Evolutionary conservation across 306 rosid species (phyloP), one percentile per base, ranked within the genome.

Genomic region (Cucumis cinereus): DNA sequence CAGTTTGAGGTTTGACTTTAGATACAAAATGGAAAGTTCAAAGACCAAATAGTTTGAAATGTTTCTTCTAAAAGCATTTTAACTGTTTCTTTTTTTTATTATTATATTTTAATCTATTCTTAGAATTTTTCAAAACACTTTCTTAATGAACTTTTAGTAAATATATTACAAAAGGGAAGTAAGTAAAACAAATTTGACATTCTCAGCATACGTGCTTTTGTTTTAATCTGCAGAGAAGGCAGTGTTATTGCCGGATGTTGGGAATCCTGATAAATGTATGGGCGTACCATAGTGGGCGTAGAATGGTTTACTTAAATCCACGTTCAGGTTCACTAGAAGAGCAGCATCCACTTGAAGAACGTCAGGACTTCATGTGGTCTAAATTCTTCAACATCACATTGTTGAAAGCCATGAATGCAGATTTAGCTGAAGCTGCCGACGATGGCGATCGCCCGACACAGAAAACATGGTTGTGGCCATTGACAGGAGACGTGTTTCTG

Each of bases 271-370:
- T 95, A 77, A 95, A 95, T 81, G 84, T 92, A 30, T 95, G 99
- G 99, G 96, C 99, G 78, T 95, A 92, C 85, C 99, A 95, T 66
- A 92, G 98, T 76, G 98, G 88, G 24, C 84, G 97, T 53, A 92
- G 83, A 85, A 92, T 95, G 93, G 91, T 95, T 15, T 89, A 83
- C 64, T 62, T 95, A 60, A 84, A 89, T 86, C 97, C 96, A 5
- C 70, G 53, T 14, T 83, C 96, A 14, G 98, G 99, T 70, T 80
- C 73, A 60, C 67, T 86, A 90, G 82, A 83, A 63, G 99, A 90
- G 90, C 97, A 95, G 79, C 99, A 95, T 77, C 92, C 83, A 23
- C 9, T 92, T 61, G 92, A 88, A 77, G 86, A 84, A 77, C 89
- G 99, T 67, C 82, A 73, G 82, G 80, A 85, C 53, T 86, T 82